These are phyloP conservation scores for Malassezia brasiliensis DNA, from an alignment of 1,284 basidiomycete species.

Conservation along the genomic window DNA sequence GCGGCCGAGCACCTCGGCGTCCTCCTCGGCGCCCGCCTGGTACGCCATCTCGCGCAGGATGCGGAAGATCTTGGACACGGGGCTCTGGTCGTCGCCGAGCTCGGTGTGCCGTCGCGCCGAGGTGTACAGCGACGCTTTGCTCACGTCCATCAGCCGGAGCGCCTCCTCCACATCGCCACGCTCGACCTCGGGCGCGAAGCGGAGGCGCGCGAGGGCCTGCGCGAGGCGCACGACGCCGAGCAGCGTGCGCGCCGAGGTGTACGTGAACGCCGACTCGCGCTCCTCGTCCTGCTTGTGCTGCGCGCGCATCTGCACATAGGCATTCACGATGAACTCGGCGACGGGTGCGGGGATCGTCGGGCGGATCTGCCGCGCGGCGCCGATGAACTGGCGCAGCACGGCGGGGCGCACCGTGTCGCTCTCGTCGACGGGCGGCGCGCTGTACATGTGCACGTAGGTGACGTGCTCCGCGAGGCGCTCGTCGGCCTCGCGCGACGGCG, in stretches of 20 bases:
- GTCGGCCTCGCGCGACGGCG: slow-evolving; percentile 84
- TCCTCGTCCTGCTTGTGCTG: slow-evolving; percentile 81
- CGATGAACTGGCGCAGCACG: slow-evolving; percentile 93
- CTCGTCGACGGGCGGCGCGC: slow-evolving; percentile 67
- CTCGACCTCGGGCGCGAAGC: slow-evolving; percentile 70
- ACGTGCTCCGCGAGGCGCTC: slow-evolving; percentile 93
- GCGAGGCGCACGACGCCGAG: slow-evolving; percentile 87
- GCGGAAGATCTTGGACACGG: slow-evolving; percentile 40
- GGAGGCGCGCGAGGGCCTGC: slow-evolving; percentile 83
- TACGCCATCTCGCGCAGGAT: slow-evolving; percentile 41
- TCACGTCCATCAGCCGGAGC: slow-evolving; percentile 87
- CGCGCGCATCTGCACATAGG: slow-evolving; percentile 88
- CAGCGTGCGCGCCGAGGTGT: slow-evolving; percentile 92
- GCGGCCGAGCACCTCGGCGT: neutral
- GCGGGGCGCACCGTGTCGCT: slow-evolving; percentile 65
- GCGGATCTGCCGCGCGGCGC: slow-evolving; percentile 74
- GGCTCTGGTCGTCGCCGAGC: slow-evolving; percentile 22
- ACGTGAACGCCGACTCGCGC: slow-evolving; percentile 77
- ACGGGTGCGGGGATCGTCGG: slow-evolving; percentile 77
- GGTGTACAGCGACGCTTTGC: slow-evolving; percentile 67
- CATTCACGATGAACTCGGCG: slow-evolving; percentile 85
- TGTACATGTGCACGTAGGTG: slow-evolving; percentile 96
- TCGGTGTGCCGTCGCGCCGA: slow-evolving; percentile 16
- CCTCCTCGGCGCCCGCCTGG: slow-evolving; percentile 17
- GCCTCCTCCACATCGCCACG: slow-evolving; percentile 92